These are phyloP conservation scores for Zanthoxylum bungeanum DNA, from an alignment of 345 rosid genomes.

Conservation along the genomic window DNA sequence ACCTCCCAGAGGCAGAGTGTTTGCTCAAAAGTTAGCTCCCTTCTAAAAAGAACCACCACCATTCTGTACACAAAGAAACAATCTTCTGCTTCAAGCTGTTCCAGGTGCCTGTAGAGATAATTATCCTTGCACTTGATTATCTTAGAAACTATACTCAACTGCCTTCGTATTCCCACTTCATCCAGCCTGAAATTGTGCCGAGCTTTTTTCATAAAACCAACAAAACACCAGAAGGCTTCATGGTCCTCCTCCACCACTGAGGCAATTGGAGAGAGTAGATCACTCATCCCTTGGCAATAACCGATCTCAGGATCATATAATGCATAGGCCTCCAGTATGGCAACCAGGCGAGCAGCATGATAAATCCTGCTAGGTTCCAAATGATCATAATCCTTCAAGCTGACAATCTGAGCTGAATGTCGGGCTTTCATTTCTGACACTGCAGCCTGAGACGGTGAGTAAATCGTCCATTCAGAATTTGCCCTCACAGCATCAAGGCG, in stretches of 20 bases:
- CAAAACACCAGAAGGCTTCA: conserved; percentile 95
- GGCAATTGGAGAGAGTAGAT: conserved; percentile 76
- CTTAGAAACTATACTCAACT: conserved; percentile 73
- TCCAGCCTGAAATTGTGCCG: conserved; percentile 91
- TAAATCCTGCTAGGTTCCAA: conserved; percentile 74
- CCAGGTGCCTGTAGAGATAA: conserved; percentile 77
- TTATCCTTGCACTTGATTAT: conserved; percentile 80
- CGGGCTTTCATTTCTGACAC: conserved; percentile 56
- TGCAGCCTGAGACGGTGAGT: conserved; percentile 68
- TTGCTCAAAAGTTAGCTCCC: conserved; percentile 81
- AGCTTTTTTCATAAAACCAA: conserved; percentile 91
- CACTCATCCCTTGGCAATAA: conserved; percentile 98
- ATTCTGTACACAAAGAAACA: conserved; percentile 93
- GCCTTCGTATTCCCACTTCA: conserved; percentile 89
- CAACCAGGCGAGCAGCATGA: conserved; percentile 84
- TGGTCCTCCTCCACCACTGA: conserved; percentile 73
- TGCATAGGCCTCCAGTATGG: conserved; percentile 91
- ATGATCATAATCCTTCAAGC: conserved; percentile 73
- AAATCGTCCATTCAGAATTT: conserved; percentile 68
- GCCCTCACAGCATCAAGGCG: conserved; percentile 92
- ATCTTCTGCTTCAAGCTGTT: conserved; percentile 88
- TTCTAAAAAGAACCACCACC: conserved; percentile 89
- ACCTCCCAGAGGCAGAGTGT: conserved; percentile 96
- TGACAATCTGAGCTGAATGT: conserved; percentile 56
- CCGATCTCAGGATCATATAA: conserved; percentile 78